These are phyloP conservation scores for Pisolithus orientalis DNA, from an alignment of 768 basidiomycete genomes.

Conservation along the genomic window DNA sequence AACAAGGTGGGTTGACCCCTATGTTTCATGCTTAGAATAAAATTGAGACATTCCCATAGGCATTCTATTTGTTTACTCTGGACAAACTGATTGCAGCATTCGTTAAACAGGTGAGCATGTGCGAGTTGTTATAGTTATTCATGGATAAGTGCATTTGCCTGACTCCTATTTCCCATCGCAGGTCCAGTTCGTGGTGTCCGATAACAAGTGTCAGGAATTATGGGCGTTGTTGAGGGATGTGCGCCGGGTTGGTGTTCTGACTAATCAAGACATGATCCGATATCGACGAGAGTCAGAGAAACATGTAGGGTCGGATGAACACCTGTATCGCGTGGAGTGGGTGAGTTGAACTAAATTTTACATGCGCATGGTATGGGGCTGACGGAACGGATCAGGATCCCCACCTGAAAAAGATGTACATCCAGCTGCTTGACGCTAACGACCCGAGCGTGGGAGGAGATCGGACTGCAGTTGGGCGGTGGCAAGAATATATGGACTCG, in stretches of 20 bases:
- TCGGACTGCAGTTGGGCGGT: constrained; percentile 45
- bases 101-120: constrained; percentile 72
- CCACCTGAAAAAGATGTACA: constrained; percentile 46
- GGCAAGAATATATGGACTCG: constrained; percentile 70
- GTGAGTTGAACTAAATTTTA: constrained; percentile 31
- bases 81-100: constrained; percentile 88
- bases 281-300: constrained; percentile 78
- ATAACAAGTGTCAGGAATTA: constrained; percentile 83
- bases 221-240: constrained; percentile 68
- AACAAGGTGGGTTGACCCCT: constrained; percentile 52
- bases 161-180: constrained; percentile 24
- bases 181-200: constrained; percentile 83
- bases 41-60: constrained; percentile 43
- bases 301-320: constrained; percentile 68
- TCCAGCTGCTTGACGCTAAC: constrained; percentile 53
- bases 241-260: constrained; percentile 45
- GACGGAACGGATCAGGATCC: constrained; percentile 39
- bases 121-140: too few species aligned
- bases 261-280: constrained; percentile 61
- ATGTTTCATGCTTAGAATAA: constrained; percentile 3
- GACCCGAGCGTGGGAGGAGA: constrained; percentile 62
- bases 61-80: constrained; percentile 87
- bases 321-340: constrained; percentile 77
- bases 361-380: neutral
- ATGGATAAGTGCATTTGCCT: too few species aligned